Evolutionary conservation across 371 early-diverging fungal species (phyloP), one percentile per base, ranked within the genome.

Genomic region (Paraphysoderma sedebokerense): DNA sequence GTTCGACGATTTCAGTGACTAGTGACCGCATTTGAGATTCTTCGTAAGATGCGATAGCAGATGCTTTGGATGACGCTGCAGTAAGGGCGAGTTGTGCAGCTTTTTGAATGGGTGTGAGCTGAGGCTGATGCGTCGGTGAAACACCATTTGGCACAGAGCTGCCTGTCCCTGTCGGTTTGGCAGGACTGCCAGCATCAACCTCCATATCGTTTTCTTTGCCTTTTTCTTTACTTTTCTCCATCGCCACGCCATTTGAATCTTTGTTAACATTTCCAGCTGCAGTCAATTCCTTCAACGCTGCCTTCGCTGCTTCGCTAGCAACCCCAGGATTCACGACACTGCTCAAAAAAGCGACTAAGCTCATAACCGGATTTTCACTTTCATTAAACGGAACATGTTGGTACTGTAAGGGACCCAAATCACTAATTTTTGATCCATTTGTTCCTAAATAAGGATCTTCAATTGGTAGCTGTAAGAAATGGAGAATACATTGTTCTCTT

Each of bases 291-390:
- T 61, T 65, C 42, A 72, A 41, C 1, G 82, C 77, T 6, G 76
- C 72, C 60, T 82, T 69, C 4, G 92, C 93, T 5, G 90, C 91
- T 3, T 85, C 86, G 1, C 78, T 67, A 0, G 92, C 97, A 1
- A 97, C 85, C 20, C 81, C 71, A 0, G 97, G 92, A 62, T 83
- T 79, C 4, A 99, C 93, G 8, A 84, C 76, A 11, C 85, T 76
- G 1, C 92, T 89, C 53, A 99, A 63, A 53, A 95, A 96, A 1
- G 97, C 87, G 7, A 96, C 80, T 0, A 98, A 78, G 9, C 87
- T 81, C 85, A 96, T 82, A 37, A 95, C 84, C 0, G 98, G 99
- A 57, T 98, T 98, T 44, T 92, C 91, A 0, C 87, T 86, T 36
- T 82, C 81, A 34, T 76, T 79, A 59, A 92, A 78, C 1, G 90